Evolutionary conservation across 805 yeast genomes (phyloP).

Genomic region (Candida ficus): DNA sequence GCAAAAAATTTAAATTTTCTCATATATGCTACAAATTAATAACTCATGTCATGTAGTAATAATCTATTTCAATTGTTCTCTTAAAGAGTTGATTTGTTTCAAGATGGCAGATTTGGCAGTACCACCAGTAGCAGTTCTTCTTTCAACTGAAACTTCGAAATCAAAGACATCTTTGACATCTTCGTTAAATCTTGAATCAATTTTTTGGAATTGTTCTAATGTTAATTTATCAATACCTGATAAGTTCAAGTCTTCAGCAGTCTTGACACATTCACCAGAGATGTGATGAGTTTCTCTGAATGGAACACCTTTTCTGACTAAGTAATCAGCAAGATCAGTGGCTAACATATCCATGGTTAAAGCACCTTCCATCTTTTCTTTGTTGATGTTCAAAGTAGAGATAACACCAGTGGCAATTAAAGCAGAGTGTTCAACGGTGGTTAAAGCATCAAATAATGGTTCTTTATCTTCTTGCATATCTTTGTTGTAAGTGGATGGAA

Average conservation of each 20-base stretch:
- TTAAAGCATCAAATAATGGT: slow-evolving; percentile 88
- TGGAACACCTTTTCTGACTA: slow-evolving; percentile 97
- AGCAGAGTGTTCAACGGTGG: slow-evolving; percentile 90
- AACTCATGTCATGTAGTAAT: no score
- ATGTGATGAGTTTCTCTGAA: slow-evolving; percentile 99
- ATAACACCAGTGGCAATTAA: slow-evolving; percentile 95
- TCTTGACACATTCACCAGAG: slow-evolving; percentile 94
- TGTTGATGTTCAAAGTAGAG: slow-evolving; percentile 73
- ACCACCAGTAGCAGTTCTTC: slow-evolving; percentile 96
- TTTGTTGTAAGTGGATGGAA: slow-evolving; percentile 96
- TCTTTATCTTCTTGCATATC: slow-evolving; percentile 99
- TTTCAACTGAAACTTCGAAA: slow-evolving; percentile 92
- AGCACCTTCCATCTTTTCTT: slow-evolving; percentile 76
- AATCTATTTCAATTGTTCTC: slow-evolving; percentile 24
- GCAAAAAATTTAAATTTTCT: no score
- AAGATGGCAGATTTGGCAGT: slow-evolving; percentile 89
- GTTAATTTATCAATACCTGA: slow-evolving; percentile 84
- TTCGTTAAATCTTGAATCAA: slow-evolving; percentile 72
- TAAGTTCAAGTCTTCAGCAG: slow-evolving; percentile 72
- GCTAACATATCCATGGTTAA: slow-evolving; percentile 99
- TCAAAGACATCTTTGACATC: slow-evolving; percentile 86
- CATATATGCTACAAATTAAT: no score
- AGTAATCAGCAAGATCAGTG: slow-evolving; percentile 95
- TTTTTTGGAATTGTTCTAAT: slow-evolving; percentile 68
- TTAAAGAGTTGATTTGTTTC: slow-evolving; percentile 50